These are phyloP conservation scores for Diutina mesorugosa DNA, from an alignment of 1,139 yeast species.

Conservation along the genomic window DNA sequence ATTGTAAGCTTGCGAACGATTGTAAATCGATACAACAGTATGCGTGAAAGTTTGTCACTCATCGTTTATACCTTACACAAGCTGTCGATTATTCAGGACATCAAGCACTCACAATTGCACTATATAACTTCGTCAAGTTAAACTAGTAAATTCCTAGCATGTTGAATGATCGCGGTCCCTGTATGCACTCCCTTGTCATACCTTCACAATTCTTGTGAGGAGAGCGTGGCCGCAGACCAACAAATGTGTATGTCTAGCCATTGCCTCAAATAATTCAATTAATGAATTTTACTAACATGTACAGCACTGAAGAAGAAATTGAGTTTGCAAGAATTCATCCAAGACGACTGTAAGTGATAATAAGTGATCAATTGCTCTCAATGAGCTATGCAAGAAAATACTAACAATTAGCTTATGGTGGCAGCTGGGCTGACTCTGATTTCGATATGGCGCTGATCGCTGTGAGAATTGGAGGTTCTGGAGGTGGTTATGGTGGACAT, in stretches of 20 bases:
- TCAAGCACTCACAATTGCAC: too few species aligned
- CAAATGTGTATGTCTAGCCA: background rate
- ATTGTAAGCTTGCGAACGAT: too few species aligned
- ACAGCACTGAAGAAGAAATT: background rate
- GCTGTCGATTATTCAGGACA: too few species aligned
- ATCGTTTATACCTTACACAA: too few species aligned
- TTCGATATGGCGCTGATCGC: constrained; percentile 1
- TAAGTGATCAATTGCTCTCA: background rate
- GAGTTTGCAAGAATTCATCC: constrained; percentile 1
- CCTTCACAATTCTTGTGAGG: background rate
- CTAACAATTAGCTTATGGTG: constrained; percentile 1
- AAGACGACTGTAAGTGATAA: background rate
- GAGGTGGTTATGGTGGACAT: background rate
- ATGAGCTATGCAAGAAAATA: background rate
- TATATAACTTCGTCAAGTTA: too few species aligned
- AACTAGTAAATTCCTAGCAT: too few species aligned
- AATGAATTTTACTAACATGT: background rate
- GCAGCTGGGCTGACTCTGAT: constrained; percentile 1
- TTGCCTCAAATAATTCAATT: background rate
- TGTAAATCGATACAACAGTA: too few species aligned
- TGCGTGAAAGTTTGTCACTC: too few species aligned
- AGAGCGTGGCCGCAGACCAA: background rate
- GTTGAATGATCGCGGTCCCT: background rate
- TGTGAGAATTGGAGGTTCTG: background rate
- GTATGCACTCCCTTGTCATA: background rate